A percentile compares a stretch with the other conserved stretches of the same genome.
Conservation (phyloP, 2,329 filamentous ascomycete genomes). For the Colletotrichum tamarilloi region DNA sequence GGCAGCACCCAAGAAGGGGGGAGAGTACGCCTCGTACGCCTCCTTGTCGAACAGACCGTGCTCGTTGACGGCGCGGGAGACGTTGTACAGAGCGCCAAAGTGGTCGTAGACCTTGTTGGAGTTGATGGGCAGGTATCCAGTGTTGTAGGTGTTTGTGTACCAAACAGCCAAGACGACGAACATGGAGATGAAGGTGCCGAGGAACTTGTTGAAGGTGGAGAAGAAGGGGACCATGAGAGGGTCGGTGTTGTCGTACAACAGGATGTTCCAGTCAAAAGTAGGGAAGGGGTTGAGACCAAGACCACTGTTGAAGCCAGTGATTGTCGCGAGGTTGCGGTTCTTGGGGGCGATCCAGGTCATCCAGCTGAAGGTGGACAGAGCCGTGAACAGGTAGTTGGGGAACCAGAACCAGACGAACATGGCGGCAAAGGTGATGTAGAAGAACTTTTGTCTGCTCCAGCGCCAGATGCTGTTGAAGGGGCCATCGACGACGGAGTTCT, state of each 20-base stretch:
- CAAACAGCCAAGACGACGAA: conserved; percentile 68
- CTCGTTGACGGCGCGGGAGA: conserved; percentile 53
- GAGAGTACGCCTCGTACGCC: conserved; percentile 62
- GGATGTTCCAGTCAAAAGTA: conserved; percentile 46
- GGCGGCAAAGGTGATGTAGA: conserved; percentile 49
- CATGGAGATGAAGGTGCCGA: conserved; percentile 66
- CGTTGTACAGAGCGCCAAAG: conserved; percentile 59
- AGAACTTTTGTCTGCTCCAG: conserved; percentile 54
- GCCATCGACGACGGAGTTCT: conserved; percentile 42
- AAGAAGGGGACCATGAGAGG: conserved; percentile 63
- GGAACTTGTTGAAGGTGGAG: conserved; percentile 70
- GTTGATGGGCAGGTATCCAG: conserved; percentile 65
- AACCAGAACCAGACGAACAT: conserved; percentile 64
- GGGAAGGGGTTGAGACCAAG: conserved; percentile 44
- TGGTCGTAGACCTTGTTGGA: conserved; percentile 63
- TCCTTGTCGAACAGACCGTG: conserved; percentile 56
- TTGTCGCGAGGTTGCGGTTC: conserved; percentile 42
- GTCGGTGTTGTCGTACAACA: conserved; percentile 43
- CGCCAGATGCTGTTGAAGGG: conserved; percentile 47
- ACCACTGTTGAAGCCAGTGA: conserved; percentile 44
- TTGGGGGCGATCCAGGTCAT: conserved; percentile 57
- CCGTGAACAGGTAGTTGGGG: conserved; percentile 57
- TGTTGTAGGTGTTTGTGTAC: conserved; percentile 69
- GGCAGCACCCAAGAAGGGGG: conserved; percentile 61
- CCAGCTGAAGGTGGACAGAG: conserved; percentile 57